Percentiles rank a stretch among this genome's conserved stretches.
phyloP scores from a whole-genome alignment of 352 stramenopile species.

The Globisporangium paroecandrum region DNA sequence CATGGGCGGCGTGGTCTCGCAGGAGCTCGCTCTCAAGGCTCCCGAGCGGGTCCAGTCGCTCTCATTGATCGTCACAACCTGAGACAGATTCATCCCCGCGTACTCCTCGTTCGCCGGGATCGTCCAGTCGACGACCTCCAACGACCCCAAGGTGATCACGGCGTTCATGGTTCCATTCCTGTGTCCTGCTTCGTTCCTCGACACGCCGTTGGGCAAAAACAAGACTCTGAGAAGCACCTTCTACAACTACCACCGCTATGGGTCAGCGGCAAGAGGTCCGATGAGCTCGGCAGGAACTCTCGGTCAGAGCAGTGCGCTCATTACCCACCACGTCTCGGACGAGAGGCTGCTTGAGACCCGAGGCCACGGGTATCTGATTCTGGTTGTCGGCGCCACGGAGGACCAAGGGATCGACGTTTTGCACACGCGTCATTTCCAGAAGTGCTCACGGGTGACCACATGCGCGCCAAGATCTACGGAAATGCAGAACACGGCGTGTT shows the following conservation, averaged over 20 bases:
- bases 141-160: neutral
- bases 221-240: neutral
- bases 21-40: conserved; percentile 29
- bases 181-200: neutral
- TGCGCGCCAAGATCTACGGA: neutral
- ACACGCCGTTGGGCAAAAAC: neutral
- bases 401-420: neutral
- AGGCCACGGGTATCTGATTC: neutral
- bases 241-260: neutral
- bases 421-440: neutral
- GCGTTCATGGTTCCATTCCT: neutral
- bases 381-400: neutral
- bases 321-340: conserved; percentile 38
- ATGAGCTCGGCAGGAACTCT: conserved; percentile 5
- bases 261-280: neutral
- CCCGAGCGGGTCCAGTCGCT: conserved; percentile 41
- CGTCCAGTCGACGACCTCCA: neutral
- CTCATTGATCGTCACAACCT: conserved; percentile 37
- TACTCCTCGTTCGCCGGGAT: neutral
- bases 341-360: conserved; percentile 25
- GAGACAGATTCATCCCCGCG: conserved; percentile 13
- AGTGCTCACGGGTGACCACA: neutral
- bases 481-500: neutral
- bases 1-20: conserved; percentile 54
- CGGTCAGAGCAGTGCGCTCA: conserved; percentile 30